Conservation (phyloP, 2,329 filamentous ascomycete genomes). For the Knoxdaviesia capensis region DNA sequence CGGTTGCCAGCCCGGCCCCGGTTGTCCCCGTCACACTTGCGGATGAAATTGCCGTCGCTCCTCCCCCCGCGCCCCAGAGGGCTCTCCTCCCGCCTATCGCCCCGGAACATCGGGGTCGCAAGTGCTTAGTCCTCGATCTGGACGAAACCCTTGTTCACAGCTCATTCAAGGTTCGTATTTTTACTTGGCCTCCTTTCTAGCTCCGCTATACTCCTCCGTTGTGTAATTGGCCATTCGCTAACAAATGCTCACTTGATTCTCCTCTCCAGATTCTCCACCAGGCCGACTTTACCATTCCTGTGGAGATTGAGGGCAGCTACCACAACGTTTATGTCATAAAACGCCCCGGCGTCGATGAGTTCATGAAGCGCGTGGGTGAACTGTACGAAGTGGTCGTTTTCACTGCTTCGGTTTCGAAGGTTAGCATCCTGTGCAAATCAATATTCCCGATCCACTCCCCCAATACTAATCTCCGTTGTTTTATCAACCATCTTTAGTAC, state of each 20-base stretch:
- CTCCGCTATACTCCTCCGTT: too few relatives aligned
- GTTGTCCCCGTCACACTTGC: too few relatives aligned
- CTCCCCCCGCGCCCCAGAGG: slow-evolving; percentile 23
- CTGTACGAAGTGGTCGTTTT: slow-evolving; percentile 98
- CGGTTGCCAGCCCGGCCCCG: slow-evolving; percentile 20
- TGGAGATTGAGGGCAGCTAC: slow-evolving; percentile 96
- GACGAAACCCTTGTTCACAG: slow-evolving; percentile 97
- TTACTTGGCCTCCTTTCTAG: background rate
- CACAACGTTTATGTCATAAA: slow-evolving; percentile 99
- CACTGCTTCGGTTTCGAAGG: slow-evolving; percentile 95
- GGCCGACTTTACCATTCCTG: slow-evolving; percentile 95
- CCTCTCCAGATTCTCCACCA: slow-evolving; percentile 67
- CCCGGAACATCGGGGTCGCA: slow-evolving; percentile 65
- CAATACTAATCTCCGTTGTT: background rate
- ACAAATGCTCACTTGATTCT: slow-evolving; percentile 3
- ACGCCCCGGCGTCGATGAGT: slow-evolving; percentile 91
- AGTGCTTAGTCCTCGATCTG: slow-evolving; percentile 86
- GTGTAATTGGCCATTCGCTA: background rate
- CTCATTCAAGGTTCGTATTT: slow-evolving; percentile 68
- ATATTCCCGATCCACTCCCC: slow-evolving; percentile 9
- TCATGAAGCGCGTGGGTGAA: slow-evolving; percentile 97
- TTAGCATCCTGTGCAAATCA: slow-evolving; percentile 15
- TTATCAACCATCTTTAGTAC: slow-evolving; percentile 36
- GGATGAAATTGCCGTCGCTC: too few relatives aligned
- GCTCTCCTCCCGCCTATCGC: slow-evolving; percentile 67